phyloP scores from a whole-genome alignment of 2,329 filamentous ascomycete species.

The Mollisiaceae sp. region DNA sequence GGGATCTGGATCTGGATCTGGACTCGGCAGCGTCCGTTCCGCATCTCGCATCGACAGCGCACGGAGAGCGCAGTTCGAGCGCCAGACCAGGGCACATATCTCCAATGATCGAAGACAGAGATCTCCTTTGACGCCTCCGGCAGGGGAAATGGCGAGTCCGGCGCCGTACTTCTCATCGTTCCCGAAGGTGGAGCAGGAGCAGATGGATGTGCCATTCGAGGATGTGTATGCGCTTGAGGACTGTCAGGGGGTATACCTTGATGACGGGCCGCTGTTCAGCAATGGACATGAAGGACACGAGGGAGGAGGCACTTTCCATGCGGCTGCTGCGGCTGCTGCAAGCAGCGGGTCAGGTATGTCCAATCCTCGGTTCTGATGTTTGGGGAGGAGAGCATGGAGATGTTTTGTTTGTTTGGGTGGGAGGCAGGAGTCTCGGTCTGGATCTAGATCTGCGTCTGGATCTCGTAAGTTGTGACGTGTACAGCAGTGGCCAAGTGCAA shows the following conservation, averaged over 20 bases:
- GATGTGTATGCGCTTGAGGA: constrained; percentile 34
- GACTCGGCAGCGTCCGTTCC: no score
- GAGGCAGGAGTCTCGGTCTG: neutral
- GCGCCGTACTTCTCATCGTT: constrained; percentile 27
- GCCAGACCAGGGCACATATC: constrained; percentile 6
- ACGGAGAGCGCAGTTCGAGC: constrained; percentile 18
- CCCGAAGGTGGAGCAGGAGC: constrained; percentile 30
- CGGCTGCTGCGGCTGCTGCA: neutral
- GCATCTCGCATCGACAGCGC: constrained; percentile 11
- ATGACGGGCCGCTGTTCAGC: constrained; percentile 37
- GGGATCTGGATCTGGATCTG: neutral
- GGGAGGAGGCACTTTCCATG: neutral
- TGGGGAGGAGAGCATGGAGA: neutral
- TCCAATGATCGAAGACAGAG: constrained; percentile 23
- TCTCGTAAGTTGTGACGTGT: constrained; percentile 15
- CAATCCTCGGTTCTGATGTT: neutral
- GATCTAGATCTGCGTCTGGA: neutral
- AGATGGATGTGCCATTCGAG: constrained; percentile 30
- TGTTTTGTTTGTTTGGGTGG: neutral
- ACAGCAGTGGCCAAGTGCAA: constrained; percentile 12
- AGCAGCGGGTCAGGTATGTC: constrained; percentile 1
- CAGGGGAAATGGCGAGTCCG: constrained; percentile 13
- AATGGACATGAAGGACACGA: constrained; percentile 18
- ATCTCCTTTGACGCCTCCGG: constrained; percentile 36
- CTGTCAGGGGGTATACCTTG: constrained; percentile 38